Evolutionary conservation across 2,329 filamentous ascomycete genomes (phyloP), one percentile per base, ranked within the genome.

Genomic region (Penicillium decumbens): DNA sequence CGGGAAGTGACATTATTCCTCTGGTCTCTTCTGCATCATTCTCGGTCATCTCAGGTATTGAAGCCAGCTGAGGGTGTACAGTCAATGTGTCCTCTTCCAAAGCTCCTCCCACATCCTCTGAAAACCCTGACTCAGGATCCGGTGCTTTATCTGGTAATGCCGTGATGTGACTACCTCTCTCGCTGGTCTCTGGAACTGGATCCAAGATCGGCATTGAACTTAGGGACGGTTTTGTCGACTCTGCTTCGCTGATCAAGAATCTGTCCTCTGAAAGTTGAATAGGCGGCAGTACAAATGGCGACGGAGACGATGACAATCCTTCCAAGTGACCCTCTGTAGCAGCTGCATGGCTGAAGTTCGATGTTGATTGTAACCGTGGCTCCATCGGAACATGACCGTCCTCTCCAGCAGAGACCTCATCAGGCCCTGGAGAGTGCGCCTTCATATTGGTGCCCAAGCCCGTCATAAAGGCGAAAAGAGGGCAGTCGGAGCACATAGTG

Each of bases 31-130:
- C 13, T 10, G 20, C 12, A 10, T 12, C 7, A 18, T 50, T 30
- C 3, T 51, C 45, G 10, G 18, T 50, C 29, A 28, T 28, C 28
- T 51, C 51, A 7, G 41, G 41, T 40, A 51, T 52, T 9, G 49
- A 8, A 15, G 39, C 27, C 8, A 54, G 29, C n/a, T 45, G 45
- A 15, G 51, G 45, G 5, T 43, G 13, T 15, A 43, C 15, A 24
- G 42, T 43, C 15, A 41, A 23, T 23, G 18, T 27, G 33, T 41
- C 32, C 18, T 42, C 37, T 20, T 13, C 33, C 9, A 28, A 6
- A 6, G 13, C 12, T 9, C 15, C 9, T 25, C 29, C 15, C 8
- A 25, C 15, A 12, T 39, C 38, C n/a, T 6, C 13, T 6, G 20
- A 18, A 41, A 2, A 12, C 10, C n/a, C 6, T 23, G 9, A 10